Conservation (phyloP, 352 stramenopile genomes). For the Globisporangium barbulae region DNA sequence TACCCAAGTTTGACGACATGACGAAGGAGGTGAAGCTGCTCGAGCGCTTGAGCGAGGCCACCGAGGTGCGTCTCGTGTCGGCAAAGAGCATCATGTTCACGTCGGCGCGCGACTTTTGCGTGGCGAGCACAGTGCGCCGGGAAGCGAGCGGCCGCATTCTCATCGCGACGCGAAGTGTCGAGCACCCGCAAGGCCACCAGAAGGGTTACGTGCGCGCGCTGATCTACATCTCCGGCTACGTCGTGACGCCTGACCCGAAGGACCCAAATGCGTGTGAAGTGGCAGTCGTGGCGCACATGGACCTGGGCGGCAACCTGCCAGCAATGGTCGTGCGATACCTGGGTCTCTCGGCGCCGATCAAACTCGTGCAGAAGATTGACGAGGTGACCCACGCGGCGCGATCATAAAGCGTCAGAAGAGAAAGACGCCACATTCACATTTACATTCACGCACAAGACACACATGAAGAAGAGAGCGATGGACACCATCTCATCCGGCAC, state of each 20-base stretch:
- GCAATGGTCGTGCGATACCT: slow-evolving; percentile 71
- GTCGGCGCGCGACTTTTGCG: slow-evolving; percentile 66
- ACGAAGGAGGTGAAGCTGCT: slow-evolving; percentile 64
- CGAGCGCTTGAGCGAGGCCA: slow-evolving; percentile 61
- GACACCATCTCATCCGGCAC: too few relatives aligned
- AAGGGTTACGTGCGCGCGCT: slow-evolving; percentile 44
- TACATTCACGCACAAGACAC: not conserved
- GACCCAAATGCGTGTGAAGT: slow-evolving; percentile 67
- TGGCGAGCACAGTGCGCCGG: slow-evolving; percentile 52
- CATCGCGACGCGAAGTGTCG: slow-evolving; percentile 71
- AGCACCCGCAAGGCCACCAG: slow-evolving; percentile 45
- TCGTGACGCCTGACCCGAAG: slow-evolving; percentile 56
- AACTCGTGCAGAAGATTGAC: slow-evolving; percentile 76
- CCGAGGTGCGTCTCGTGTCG: slow-evolving; percentile 56
- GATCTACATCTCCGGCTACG: slow-evolving; percentile 64
- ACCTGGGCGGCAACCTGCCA: slow-evolving; percentile 68
- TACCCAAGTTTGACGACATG: slow-evolving; percentile 80
- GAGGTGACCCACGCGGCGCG: slow-evolving; percentile 28
- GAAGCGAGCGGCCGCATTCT: slow-evolving; percentile 49
- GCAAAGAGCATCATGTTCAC: slow-evolving; percentile 79
- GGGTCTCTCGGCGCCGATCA: slow-evolving; percentile 74
- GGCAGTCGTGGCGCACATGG: slow-evolving; percentile 71
- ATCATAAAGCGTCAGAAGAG: not conserved
- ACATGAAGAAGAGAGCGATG: not conserved
- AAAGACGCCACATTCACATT: too few relatives aligned